phyloP scores from a whole-genome alignment of 1,284 basidiomycete species.

The Austroboletus rostrupii region DNA sequence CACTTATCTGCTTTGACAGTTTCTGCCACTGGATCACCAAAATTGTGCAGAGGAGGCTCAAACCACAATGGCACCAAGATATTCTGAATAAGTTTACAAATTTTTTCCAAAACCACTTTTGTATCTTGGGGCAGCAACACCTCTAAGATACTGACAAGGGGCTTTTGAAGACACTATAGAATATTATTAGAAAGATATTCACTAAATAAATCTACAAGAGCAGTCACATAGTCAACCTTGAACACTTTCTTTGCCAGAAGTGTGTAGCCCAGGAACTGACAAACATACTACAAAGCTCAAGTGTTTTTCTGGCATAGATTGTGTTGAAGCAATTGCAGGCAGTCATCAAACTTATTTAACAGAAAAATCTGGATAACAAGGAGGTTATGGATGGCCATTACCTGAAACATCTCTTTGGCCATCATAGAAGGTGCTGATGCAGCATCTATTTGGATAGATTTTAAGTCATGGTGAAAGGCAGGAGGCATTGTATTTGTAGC shows the following conservation, averaged over 20 bases:
- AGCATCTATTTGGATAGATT: neutral
- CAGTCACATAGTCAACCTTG: constrained; percentile 7
- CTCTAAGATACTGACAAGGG: too few relatives aligned
- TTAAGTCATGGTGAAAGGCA: constrained; percentile 3
- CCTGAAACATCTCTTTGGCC: constrained; percentile 4
- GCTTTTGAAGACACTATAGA: too few relatives aligned
- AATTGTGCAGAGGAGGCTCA: constrained; percentile 25
- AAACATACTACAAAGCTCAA: constrained; percentile 3
- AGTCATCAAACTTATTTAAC: neutral
- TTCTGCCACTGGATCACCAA: constrained; percentile 26
- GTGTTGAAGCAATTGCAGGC: constrained; percentile 1
- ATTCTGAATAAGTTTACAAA: constrained; percentile 22
- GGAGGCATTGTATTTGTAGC: neutral
- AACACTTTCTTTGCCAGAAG: neutral
- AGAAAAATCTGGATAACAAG: constrained; percentile 1
- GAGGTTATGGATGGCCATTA: neutral
- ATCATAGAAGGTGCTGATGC: constrained; percentile 1
- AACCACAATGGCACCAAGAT: constrained; percentile 31
- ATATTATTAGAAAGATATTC: too few relatives aligned
- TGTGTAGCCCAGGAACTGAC: neutral
- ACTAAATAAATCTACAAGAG: constrained; percentile 10
- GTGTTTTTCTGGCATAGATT: constrained; percentile 3
- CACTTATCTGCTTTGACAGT: constrained; percentile 34
- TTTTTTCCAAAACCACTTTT: neutral
- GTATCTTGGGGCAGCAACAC: too few relatives aligned